Percentiles rank a stretch among this genome's conserved stretches.
Conservation (phyloP, 2,329 filamentous ascomycete species). For the Phaeophleospora eucalypticola region DNA sequence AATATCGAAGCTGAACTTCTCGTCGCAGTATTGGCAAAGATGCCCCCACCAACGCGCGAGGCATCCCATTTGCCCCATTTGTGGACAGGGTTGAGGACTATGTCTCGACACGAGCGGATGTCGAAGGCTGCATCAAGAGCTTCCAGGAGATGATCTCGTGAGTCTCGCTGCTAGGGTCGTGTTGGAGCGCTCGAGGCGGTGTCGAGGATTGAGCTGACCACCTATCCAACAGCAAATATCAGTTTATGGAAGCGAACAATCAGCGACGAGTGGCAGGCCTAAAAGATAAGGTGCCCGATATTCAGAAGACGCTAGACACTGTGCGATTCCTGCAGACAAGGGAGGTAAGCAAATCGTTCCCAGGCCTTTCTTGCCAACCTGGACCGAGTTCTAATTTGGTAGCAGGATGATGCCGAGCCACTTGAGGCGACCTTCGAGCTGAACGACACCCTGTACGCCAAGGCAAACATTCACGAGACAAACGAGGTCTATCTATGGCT, state of each 20-base stretch:
- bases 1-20: slow-evolving; percentile 1
- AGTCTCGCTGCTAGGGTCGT: slow-evolving; percentile 17
- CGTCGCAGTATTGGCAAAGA: slow-evolving; percentile 35
- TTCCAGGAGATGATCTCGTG: slow-evolving; percentile 95
- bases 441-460: slow-evolving; percentile 91
- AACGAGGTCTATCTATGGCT: slow-evolving; percentile 97
- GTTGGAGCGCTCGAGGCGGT: background rate
- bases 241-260: slow-evolving; percentile 97
- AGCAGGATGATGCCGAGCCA: slow-evolving; percentile 53
- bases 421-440: slow-evolving; percentile 93
- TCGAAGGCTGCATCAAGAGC: slow-evolving; percentile 73
- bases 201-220: background rate
- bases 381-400: background rate
- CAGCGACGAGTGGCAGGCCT: slow-evolving; percentile 76
- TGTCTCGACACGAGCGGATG: slow-evolving; percentile 70
- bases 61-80: slow-evolving; percentile 79
- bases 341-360: slow-evolving; percentile 61
- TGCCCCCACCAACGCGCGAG: slow-evolving; percentile 67
- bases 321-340: slow-evolving; percentile 78
- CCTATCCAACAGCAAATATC: slow-evolving; percentile 72
- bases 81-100: slow-evolving; percentile 88
- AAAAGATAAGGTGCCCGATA: slow-evolving; percentile 94
- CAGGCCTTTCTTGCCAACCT: background rate
- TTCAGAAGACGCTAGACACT: slow-evolving; percentile 90
- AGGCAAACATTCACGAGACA: slow-evolving; percentile 74